Evolutionary conservation across 2,329 filamentous ascomycete genomes (phyloP), one percentile per base, ranked within the genome.

Genomic region (Tolypocladium tundrense): DNA sequence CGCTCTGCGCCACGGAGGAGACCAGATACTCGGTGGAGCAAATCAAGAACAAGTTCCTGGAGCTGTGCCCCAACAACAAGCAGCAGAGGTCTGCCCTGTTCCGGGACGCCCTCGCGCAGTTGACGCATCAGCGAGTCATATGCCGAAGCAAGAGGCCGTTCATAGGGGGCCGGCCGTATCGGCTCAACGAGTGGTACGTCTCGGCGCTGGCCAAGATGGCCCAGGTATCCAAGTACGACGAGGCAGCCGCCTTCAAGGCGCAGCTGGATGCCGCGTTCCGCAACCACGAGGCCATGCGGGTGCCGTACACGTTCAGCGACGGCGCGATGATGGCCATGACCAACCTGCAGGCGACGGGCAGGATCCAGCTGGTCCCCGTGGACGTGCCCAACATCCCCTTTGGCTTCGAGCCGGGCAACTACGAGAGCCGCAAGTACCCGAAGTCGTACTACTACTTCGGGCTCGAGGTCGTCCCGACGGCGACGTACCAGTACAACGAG

Each of bases 341-440:
- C 45, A 88, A 88, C 63, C 69, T 92, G 57, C 80, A 86, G 60
- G 82, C 84, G 0, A 69, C 79, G 54, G 80, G 82, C 4, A 77
- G 81, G 45, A 74, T 91, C 48, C 74, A 68, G 19, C 66, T 88
- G 8, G 72, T 77, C 4, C 75, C 82, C 0, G 67, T 78, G 1
- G 75, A 86, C 45, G 78, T 88, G 6, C 83, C 83, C 1, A 65
- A 79, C 54, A 83, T 88, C 37, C 84, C 85, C 2, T 86, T 88
- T 67, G 88, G 88, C 1, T 88, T 91, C 65, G 81, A 83, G 56
- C 86, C 86, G 9, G 83, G 83, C 19, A 84, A 88, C 62, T 91
- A 91, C 69, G 84, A 88, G 65, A 87, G 85, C 27, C 79, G 87
- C 57, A 83, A 83, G 59, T 85, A 87, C 61, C 82, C 88, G 41